These are phyloP conservation scores for Fusarium armeniacum DNA, from an alignment of 2,329 filamentous ascomycete species.

Conservation along the genomic window DNA sequence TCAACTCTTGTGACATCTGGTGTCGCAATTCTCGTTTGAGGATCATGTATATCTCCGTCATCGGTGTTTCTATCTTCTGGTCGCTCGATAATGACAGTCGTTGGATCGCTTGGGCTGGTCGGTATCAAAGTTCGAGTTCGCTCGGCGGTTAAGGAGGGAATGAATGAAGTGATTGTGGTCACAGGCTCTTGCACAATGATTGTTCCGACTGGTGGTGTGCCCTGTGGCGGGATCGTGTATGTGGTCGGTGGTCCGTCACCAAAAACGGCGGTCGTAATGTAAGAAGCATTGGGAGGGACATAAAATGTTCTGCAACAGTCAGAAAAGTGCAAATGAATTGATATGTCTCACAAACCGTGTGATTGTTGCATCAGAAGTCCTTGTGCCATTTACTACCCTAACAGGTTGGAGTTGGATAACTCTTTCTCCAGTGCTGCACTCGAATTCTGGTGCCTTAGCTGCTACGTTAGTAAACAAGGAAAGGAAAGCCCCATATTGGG, in stretches of 20 bases:
- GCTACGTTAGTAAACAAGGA: not conserved
- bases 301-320: not conserved
- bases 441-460: slow-evolving; percentile 8
- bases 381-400: slow-evolving; percentile 16
- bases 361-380: slow-evolving; percentile 16
- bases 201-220: slow-evolving; percentile 16
- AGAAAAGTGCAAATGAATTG: accelerated
- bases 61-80: not conserved
- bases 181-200: not conserved
- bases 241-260: slow-evolving; percentile 5
- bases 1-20: not conserved
- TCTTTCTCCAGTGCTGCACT: slow-evolving; percentile 7
- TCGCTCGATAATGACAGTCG: slow-evolving; percentile 13
- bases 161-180: slow-evolving; percentile 10
- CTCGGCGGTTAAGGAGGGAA: slow-evolving; percentile 2
- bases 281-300: slow-evolving; percentile 4
- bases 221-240: slow-evolving; percentile 4
- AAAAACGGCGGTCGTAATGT: not conserved
- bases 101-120: not conserved
- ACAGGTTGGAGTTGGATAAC: slow-evolving; percentile 15
- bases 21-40: not conserved
- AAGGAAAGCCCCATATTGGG: not conserved
- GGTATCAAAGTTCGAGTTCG: slow-evolving; percentile 14
- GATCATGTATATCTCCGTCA: not conserved
- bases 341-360: not conserved